Percentiles rank a stretch among this genome's conserved stretches.
Evolutionary conservation across 805 yeast species (phyloP).

Genomic region (Saccharomycopsis guyanensis): DNA sequence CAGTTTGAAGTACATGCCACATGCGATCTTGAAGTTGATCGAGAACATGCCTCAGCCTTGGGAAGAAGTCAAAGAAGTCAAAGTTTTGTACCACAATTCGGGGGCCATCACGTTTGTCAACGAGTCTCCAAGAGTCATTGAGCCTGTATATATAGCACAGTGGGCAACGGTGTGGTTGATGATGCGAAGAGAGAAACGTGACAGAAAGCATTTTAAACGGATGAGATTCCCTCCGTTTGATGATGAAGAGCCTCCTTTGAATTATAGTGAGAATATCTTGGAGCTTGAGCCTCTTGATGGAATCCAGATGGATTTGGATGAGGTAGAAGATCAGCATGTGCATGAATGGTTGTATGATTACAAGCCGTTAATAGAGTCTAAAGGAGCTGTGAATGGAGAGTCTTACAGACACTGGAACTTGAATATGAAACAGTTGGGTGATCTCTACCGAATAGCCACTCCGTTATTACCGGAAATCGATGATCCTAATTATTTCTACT

Average conservation of each 20-base stretch:
- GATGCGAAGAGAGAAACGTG: constrained; percentile 93
- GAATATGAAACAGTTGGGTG: constrained; percentile 52
- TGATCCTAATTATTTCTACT: constrained; percentile 55
- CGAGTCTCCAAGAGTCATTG: constrained; percentile 85
- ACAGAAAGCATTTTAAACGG: constrained; percentile 80
- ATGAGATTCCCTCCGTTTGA: constrained; percentile 95
- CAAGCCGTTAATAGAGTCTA: constrained; percentile 53
- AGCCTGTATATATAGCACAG: constrained; percentile 85
- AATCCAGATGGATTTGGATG: constrained; percentile 58
- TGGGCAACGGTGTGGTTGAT: constrained; percentile 92
- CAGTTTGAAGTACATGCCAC: constrained; percentile 91
- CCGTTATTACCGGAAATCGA: constrained; percentile 56
- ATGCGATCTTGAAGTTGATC: constrained; percentile 77
- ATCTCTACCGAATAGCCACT: constrained; percentile 57
- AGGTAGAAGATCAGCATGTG: constrained; percentile 51
- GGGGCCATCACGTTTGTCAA: constrained; percentile 96
- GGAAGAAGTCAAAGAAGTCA: constrained; percentile 82
- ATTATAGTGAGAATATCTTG: constrained; percentile 74
- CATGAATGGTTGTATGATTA: constrained; percentile 77
- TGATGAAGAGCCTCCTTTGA: constrained; percentile 91
- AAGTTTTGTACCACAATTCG: constrained; percentile 78
- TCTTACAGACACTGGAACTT: constrained; percentile 71
- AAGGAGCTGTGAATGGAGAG: constrained; percentile 57
- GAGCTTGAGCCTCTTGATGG: constrained; percentile 68
- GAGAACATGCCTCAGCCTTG: constrained; percentile 99